A percentile compares a stretch with the other conserved stretches of the same genome.
These are phyloP conservation scores for Monilinia vaccinii-corymbosi DNA, from an alignment of 2,329 filamentous ascomycete species.

Conservation along the genomic window DNA sequence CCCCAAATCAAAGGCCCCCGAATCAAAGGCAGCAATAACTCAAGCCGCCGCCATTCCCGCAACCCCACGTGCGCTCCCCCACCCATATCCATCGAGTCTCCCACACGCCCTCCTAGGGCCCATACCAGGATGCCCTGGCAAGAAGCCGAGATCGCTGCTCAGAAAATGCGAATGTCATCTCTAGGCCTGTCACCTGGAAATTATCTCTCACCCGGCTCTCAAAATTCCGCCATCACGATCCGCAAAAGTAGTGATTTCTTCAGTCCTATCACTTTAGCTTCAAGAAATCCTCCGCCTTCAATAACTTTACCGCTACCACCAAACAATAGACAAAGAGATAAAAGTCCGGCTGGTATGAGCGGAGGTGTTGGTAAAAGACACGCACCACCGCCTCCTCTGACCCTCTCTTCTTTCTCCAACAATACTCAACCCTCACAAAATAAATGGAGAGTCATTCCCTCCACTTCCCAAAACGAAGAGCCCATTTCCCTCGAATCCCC, in stretches of 20 bases:
- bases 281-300: constrained; percentile 29
- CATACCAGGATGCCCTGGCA: constrained; percentile 17
- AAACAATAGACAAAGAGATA: constrained; percentile 19
- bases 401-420: background rate
- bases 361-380: background rate
- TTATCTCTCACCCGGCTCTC: background rate
- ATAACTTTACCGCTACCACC: constrained; percentile 35
- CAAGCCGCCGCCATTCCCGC: background rate
- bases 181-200: constrained; percentile 5
- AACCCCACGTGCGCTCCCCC: constrained; percentile 14
- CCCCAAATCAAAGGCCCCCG: constrained; percentile 25
- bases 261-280: constrained; percentile 11
- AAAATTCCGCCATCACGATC: background rate
- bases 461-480: constrained; percentile 2
- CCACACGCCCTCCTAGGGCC: background rate
- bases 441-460: constrained; percentile 21
- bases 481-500: constrained; percentile 20
- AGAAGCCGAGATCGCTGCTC: constrained; percentile 21
- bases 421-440: background rate
- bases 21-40: constrained; percentile 12
- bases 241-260: constrained; percentile 6
- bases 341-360: background rate
- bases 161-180: constrained; percentile 8
- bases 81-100: constrained; percentile 16
- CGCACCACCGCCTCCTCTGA: background rate